Base-by-base conservation (phyloP, 805 yeast genomes). In the Candida nonsorbophila region DNA sequence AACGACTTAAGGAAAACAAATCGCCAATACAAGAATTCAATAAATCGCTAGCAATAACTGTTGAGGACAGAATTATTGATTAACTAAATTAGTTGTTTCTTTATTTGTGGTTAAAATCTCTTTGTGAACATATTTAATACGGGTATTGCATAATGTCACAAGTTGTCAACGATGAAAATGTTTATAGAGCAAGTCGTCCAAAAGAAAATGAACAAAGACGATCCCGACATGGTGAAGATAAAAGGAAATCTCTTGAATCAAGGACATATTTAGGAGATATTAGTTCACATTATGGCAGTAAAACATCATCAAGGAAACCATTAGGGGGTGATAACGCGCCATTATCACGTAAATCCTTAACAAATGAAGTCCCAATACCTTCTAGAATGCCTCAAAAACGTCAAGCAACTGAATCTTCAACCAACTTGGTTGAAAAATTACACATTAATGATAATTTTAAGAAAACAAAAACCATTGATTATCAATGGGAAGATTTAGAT, bases 401-500 rank as follows among this genome's bases (percentile, higher is more conserved):
- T 41, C 73, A 65, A 40, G 77, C 80, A 1, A 71, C 79, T 9
- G 79, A 74, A 38, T 57, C 72, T 7, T 57, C 69, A 20, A 61
- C 72, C n/a, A 68, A 67, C 40, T 44, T 56, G 34, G 64, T 56
- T 10, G 65, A 58, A 37, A 57, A 58, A 40, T 44, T 59, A 27
- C 38, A 42, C 22, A 35, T 40, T 27, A 36, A 38, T 26, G 38
- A 38, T 15, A 36, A 48, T 35, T 55, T 53, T 45, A 64, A 64
- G 37, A 64, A 64, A 36, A 42, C 65, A 14, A 55, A 55, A 37
- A 49, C 51, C 13, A 44, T 54, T 28, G 77, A 67, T 38, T 67
- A 69, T 44, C 64, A 57, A 30, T 76, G 87, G 85, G 87, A 81
- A 47, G 85, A 80, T 51, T 59, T 81, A 36, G 92, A 82, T 46